A percentile compares a stretch with the other conserved stretches of the same genome.
Evolutionary conservation across 2,329 filamentous ascomycete species (phyloP).

Genomic region (Fulvia fulva): DNA sequence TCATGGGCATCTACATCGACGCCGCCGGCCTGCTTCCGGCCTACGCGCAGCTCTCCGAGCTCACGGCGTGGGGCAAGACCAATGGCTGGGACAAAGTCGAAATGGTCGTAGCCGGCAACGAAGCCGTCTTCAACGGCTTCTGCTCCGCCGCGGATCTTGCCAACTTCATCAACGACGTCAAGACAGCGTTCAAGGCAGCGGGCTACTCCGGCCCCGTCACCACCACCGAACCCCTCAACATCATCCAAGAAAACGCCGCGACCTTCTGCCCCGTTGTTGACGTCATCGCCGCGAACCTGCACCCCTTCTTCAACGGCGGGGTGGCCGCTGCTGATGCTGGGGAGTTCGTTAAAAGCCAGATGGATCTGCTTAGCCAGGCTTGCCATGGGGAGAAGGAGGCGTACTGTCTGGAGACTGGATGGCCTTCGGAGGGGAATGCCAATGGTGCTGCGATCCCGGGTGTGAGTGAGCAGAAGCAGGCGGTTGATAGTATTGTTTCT

Average conservation of each 20-base stretch:
- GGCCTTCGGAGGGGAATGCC: constrained; percentile 67
- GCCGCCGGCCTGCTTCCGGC: constrained; percentile 56
- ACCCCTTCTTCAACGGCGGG: constrained; percentile 86
- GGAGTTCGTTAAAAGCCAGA: constrained; percentile 68
- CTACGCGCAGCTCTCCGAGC: constrained; percentile 64
- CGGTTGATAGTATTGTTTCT: constrained; percentile 67
- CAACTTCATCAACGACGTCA: constrained; percentile 65
- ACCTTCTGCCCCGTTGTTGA: constrained; percentile 71
- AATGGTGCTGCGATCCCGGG: constrained; percentile 73
- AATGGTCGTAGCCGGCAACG: constrained; percentile 85
- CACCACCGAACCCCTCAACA: constrained; percentile 79
- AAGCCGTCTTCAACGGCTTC: constrained; percentile 75
- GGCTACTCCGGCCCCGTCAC: constrained; percentile 70
- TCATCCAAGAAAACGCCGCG: constrained; percentile 62
- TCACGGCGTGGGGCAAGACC: constrained; percentile 69
- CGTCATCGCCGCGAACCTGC: constrained; percentile 78
- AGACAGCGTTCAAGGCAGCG: constrained; percentile 53
- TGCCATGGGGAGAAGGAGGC: constrained; percentile 66
- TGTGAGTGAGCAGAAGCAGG: constrained; percentile 60
- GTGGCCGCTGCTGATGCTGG: constrained; percentile 64
- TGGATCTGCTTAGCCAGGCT: constrained; percentile 64
- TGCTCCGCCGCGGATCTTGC: constrained; percentile 62
- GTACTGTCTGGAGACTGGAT: constrained; percentile 86
- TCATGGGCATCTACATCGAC: constrained; percentile 84
- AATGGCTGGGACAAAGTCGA: constrained; percentile 67